Base-by-base conservation (phyloP, 2,329 filamentous ascomycete species). In the Fusarium sp. region DNA sequence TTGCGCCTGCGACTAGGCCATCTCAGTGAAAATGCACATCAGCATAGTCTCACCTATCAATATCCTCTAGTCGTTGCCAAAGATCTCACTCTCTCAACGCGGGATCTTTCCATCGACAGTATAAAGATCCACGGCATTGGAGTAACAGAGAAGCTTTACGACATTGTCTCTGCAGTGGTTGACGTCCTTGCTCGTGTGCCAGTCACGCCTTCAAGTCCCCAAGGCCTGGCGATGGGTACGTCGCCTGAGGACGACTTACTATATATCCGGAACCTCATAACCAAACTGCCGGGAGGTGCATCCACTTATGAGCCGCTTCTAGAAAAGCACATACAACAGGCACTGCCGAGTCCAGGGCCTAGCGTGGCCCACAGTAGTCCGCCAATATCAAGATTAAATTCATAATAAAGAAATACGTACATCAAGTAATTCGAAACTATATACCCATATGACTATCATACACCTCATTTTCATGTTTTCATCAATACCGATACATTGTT, bases 111-210 rank as follows among this genome's bases (percentile, higher is more conserved):
- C 1, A 70, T 84, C 3, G 78, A 79, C 22, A 82, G 81, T 48
- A 81, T 86, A 60, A 80, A 78, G 26, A 80, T 86, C 0, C 84
- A 86, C 16, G 84, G 84, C 2, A 83, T 83, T 15, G 84, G 84
- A 0, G 69, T 86, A n/a, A 86, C 84, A 1, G 84, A 86, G 62
- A 86, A 86, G 67, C 69, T 86, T 0, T 86, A 84, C 44, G 84
- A 86, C 39, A 80, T 86, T 31, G 83, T 83, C 1, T 85, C 82
- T 2, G 81, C 83, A 1, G 82, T 85, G 4, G 81, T 85, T 3
- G 84, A 86, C 51, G 84, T 86, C 4, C 72, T 86, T 2, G 83
- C 84, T 0, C 79, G 83, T 1, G 80, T 86, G 0, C 84, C 84
- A 1, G 75, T 80, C 8, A 70, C 71, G n/a, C 75, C 77, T 1